Base-by-base conservation (phyloP, 2,329 filamentous ascomycete genomes). In the Fusarium siculi region DNA sequence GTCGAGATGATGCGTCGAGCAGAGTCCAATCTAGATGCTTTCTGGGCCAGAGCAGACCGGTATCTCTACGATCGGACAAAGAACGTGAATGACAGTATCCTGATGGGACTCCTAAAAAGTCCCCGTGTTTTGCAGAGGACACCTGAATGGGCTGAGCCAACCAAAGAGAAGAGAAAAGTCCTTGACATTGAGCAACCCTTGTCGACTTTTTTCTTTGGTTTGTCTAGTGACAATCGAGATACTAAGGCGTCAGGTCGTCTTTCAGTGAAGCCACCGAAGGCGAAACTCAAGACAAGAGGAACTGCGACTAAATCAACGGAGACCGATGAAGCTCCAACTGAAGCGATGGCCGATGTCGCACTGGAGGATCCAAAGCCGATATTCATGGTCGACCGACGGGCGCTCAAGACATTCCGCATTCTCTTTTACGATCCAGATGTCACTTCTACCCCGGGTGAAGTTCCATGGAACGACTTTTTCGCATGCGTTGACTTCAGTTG, bases 41-140 rank as follows among this genome's bases (percentile, higher is more conserved):
- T 39, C 32, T 53, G 34, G 50, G 19, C 19, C 7, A 53, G 50
- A 28, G 50, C 14, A 28, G 34, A 39, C 4, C 18, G 0, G 2
- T 28, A 53, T n/a, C 23, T 39, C 19, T 37, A 39, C 14, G 23
- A 39, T 2, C 14, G 50, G 15, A 28, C 50, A 8, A 21, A 37
- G 23, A 9, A 4, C 0, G 39, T 37, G 19, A 3, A 39, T 10
- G 18, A 28, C 0, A 53, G 23, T 5, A 28, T 28, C 23, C 5
- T 53, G 0, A 9, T n/a, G 14, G 19, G 4, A 12, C 50, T 53
- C 3, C 18, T 39, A 14, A 39, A 39, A 28, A 39, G 32, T 7
- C 50, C 50, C 10, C 50, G 14, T 53, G 34, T 21, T 21, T 16
- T 53, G 18, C 23, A 53, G 10, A 19, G 23, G 23, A 39, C 23